These are phyloP conservation scores for Nyssa sinensis DNA, from an alignment of 148 eudicot genomes.

Conservation along the genomic window DNA sequence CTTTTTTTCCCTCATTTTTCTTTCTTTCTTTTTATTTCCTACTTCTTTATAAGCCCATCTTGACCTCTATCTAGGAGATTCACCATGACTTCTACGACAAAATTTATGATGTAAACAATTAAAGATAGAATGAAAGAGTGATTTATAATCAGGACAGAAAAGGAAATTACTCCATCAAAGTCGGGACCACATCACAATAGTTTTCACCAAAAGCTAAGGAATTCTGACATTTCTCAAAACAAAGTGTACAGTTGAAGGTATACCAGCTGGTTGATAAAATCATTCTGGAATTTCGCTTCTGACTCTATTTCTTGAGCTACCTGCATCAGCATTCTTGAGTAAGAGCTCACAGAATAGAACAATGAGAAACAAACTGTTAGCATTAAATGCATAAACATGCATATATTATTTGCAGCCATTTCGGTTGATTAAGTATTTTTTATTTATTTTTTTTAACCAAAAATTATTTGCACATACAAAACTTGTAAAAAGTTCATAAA, in stretches of 20 bases:
- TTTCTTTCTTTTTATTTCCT: not conserved
- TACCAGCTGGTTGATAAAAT: constrained; percentile 83
- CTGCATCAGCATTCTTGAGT: constrained; percentile 36
- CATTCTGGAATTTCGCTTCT: constrained; percentile 78
- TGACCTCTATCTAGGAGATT: not conserved
- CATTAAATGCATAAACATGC: not conserved
- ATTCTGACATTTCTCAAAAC: not conserved
- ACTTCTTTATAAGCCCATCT: not conserved
- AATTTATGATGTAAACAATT: not conserved
- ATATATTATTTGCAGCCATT: not conserved
- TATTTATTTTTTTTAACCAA: no score
- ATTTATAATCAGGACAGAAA: not conserved
- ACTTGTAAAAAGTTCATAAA: not conserved
- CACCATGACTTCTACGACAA: not conserved
- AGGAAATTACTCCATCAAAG: not conserved
- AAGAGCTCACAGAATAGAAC: constrained; percentile 6
- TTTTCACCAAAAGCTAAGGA: not conserved
- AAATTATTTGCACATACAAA: no score
- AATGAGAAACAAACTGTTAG: not conserved
- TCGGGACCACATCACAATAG: not conserved
- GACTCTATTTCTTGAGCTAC: constrained; percentile 77
- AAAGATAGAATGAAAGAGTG: not conserved
- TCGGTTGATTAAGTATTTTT: not conserved
- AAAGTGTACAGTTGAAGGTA: constrained; percentile 14
- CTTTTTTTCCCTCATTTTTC: not conserved